Evolutionary conservation across 176 grass and related monocot genomes (phyloP), one percentile per base, ranked within the genome.

Genomic region (Phragmites australis): DNA sequence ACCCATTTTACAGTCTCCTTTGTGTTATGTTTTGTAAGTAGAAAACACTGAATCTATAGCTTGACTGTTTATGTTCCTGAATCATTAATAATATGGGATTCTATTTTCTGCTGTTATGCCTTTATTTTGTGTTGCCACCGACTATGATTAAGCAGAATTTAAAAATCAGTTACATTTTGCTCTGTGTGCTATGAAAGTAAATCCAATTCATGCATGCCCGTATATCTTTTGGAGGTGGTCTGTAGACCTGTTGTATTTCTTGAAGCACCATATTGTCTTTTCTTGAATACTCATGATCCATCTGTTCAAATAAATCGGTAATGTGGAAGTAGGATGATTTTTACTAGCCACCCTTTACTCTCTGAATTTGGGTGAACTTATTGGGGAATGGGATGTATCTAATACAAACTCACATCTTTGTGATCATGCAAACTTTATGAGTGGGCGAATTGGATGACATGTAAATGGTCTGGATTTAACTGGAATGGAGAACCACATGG

Each of bases 241-340:
- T 59, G 10, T 37, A 37, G 53, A 8, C 27, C 4, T 12, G n/a
- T 29, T 42, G 14, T 75, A 3, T 59, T 26, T 76, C 8, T 44
- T 8, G 9, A 30, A 45, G 39, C 6, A 30, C 22, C 54, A 56
- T 55, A 7, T 56, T 41, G 2, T 76, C 40, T 59, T 58, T 41
- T 14, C 22, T 30, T 17, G 25, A 19, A 29, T 76, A 25, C 44
- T 19, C 22, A 14, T 61, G 37, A 44, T 41, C 23, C 22, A 76
- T 60, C 37, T 29, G 5, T 44, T 60, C 37, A 76, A 60, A 76
- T 61, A 45, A 25, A 58, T 11, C 14, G 26, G 23, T 75, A 58
- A 41, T 42, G 34, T 74, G 63, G 63, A 66, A 66, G 63, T 25
- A 68, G 65, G 22, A 68, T 68, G 41, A 44, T 68, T 42, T 39